phyloP scores from a whole-genome alignment of 2,329 filamentous ascomycete genomes.

The Pseudocercospora macadamiae region DNA sequence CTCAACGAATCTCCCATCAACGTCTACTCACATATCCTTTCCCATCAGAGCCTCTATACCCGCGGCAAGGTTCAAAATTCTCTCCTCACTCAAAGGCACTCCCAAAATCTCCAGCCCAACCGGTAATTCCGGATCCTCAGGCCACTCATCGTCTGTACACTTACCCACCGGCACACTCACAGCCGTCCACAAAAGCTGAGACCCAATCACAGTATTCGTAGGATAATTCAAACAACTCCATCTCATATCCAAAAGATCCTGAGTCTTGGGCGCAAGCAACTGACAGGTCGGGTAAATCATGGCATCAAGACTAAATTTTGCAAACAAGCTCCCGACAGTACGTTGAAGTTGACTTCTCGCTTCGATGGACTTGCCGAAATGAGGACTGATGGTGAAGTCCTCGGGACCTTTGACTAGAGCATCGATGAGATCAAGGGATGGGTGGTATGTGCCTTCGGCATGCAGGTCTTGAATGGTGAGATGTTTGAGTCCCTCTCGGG shows the following conservation, averaged over 20 bases:
- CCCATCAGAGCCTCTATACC: slow-evolving; percentile 21
- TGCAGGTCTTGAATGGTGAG: slow-evolving; percentile 31
- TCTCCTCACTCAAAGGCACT: slow-evolving; percentile 27
- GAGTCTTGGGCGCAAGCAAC: slow-evolving; percentile 38
- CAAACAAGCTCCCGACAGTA: slow-evolving; percentile 35
- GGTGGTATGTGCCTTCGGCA: slow-evolving; percentile 24
- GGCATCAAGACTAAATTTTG: slow-evolving; percentile 38
- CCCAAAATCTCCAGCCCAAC: slow-evolving; percentile 32
- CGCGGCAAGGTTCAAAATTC: slow-evolving; percentile 27
- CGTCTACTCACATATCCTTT: not conserved
- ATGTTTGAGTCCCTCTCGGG: slow-evolving; percentile 23
- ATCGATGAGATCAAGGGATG: slow-evolving; percentile 29
- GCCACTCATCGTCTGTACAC: slow-evolving; percentile 26
- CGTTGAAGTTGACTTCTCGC: slow-evolving; percentile 36
- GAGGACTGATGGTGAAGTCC: slow-evolving; percentile 34
- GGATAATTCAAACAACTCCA: slow-evolving; percentile 36
- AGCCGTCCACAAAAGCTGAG: slow-evolving; percentile 39
- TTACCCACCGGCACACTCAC: slow-evolving; percentile 39
- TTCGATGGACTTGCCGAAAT: slow-evolving; percentile 34
- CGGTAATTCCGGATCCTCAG: slow-evolving; percentile 27
- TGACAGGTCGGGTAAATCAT: slow-evolving; percentile 41
- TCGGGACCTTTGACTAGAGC: slow-evolving; percentile 28
- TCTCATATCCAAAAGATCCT: slow-evolving; percentile 35
- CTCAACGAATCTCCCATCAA: too few species aligned
- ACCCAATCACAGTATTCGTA: slow-evolving; percentile 42